These are phyloP conservation scores for Chlorella sp. DNA, from an alignment of 139 green algal genomes.

Conservation along the genomic window DNA sequence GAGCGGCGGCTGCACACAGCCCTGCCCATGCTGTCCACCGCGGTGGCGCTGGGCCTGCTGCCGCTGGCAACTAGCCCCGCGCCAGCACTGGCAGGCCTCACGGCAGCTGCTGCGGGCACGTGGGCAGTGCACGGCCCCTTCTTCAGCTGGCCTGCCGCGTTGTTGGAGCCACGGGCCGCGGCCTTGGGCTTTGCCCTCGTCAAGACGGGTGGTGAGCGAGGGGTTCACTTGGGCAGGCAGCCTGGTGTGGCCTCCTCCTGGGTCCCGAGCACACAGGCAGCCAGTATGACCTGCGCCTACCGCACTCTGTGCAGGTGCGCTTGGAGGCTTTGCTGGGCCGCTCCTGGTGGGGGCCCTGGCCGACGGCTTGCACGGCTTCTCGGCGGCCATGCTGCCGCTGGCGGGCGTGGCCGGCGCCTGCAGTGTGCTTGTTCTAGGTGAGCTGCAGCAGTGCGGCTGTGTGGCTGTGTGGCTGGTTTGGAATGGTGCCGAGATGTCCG, in stretches of 20 bases:
- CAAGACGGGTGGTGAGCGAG: slow-evolving; percentile 38
- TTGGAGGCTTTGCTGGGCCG: too few relatives aligned
- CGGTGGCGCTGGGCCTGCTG: background rate
- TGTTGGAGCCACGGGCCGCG: slow-evolving; percentile 18
- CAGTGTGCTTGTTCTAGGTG: background rate
- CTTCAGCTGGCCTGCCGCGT: slow-evolving; percentile 36
- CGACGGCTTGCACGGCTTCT: slow-evolving; percentile 9
- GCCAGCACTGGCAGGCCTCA: slow-evolving; percentile 15
- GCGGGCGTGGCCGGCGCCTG: background rate
- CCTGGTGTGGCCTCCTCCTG: slow-evolving; percentile 15
- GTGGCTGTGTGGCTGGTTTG: too few relatives aligned
- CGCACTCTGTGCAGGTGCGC: too few relatives aligned
- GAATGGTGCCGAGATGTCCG: too few relatives aligned
- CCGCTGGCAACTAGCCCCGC: background rate
- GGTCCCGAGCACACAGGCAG: slow-evolving; percentile 20
- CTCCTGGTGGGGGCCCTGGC: slow-evolving; percentile 6
- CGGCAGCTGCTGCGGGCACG: slow-evolving; percentile 12
- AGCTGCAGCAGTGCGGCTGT: background rate
- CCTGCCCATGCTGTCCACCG: slow-evolving; percentile 16
- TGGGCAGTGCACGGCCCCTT: slow-evolving; percentile 45
- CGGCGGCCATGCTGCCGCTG: slow-evolving; percentile 29
- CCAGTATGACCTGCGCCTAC: too few relatives aligned
- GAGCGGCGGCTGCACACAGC: slow-evolving; percentile 43
- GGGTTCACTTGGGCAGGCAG: too few relatives aligned
- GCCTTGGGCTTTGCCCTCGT: slow-evolving; percentile 45